Evolutionary conservation across 2,329 filamentous ascomycete genomes (phyloP), one percentile per base, ranked within the genome.

Genomic region (Teratosphaeriaceae sp.): DNA sequence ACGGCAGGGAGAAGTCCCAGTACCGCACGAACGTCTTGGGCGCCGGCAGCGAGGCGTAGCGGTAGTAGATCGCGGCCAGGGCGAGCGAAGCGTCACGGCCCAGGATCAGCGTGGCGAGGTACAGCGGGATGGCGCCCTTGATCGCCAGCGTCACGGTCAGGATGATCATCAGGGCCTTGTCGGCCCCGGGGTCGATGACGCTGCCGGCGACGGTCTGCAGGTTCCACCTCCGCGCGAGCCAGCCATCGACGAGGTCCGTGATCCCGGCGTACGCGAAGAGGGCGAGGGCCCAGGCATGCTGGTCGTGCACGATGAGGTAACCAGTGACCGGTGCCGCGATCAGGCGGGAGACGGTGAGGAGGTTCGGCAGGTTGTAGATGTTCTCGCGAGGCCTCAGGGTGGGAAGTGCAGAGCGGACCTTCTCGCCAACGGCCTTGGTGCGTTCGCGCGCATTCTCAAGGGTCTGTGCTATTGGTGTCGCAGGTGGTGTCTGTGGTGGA

Each of bases 1-100:
- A 86, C 2, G 87, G 92, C 12, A 98, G 75, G 2, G 85, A 90
- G 61, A 98, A 97, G 66, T 98, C 92, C 92, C 92, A 98, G 67
- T 97, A 98, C 15, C 92, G 75, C 15, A 77, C 69, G 65, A 96
- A 86, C 0, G 92, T 97, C 68, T 97, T 97, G 1, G 92, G 92
- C 0, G 86, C 82, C 0, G 92, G 92, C 5, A 98, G 75, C 2
- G 87, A 94, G 52, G 96, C 94, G 78, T 88, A 97, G 50, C 92
- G 84, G 65, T 92, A 97, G 70, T 96, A 97, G 54, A 98, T 82
- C 19, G 92, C 92, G 2, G 88, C 80, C 18, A 95, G 74, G 20
- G 78, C 88, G 3, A 98, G 76, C 16, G 82, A 86, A 31, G 85
- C 78, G 57, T 98, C 92, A 33, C 92, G 80, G 21, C 89, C 89